Percentiles rank a stretch among this genome's conserved stretches.
These are phyloP conservation scores for Apiospora aurea DNA, from an alignment of 2,329 filamentous ascomycete species.

Conservation along the genomic window DNA sequence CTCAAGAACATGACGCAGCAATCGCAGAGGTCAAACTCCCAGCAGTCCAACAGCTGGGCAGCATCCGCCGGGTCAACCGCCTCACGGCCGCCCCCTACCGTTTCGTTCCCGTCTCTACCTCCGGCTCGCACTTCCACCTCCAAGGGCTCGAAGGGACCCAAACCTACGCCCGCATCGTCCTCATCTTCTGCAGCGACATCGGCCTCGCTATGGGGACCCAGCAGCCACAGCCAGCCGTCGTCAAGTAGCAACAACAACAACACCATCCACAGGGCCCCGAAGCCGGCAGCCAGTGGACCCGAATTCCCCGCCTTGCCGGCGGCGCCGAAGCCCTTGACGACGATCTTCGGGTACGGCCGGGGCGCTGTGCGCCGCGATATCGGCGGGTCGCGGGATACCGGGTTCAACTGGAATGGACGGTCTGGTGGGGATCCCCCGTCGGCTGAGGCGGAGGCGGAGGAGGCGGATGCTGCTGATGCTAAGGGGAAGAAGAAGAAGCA, in stretches of 20 bases:
- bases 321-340: slow-evolving; percentile 72
- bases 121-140: slow-evolving; percentile 23
- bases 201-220: slow-evolving; percentile 35
- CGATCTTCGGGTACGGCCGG: slow-evolving; percentile 67
- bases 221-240: slow-evolving; percentile 24
- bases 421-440: slow-evolving; percentile 42
- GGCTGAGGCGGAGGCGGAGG: slow-evolving; percentile 20
- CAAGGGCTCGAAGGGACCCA: neutral
- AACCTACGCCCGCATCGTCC: slow-evolving; percentile 26
- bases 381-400: slow-evolving; percentile 52
- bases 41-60: slow-evolving; percentile 31
- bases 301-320: slow-evolving; percentile 84
- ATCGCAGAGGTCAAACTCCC: slow-evolving; percentile 42
- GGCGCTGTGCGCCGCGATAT: slow-evolving; percentile 63
- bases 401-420: slow-evolving; percentile 55
- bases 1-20: slow-evolving; percentile 62
- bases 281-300: slow-evolving; percentile 51
- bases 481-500: slow-evolving; percentile 66
- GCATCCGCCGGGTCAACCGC: slow-evolving; percentile 26
- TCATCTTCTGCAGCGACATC: slow-evolving; percentile 27
- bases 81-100: slow-evolving; percentile 31
- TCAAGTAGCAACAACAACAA: neutral
- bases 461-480: slow-evolving; percentile 33
- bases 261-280: slow-evolving; percentile 28
- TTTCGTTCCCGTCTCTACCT: slow-evolving; percentile 42